These are phyloP conservation scores for Penicillium alfredii DNA, from an alignment of 495 filamentous ascomycete genomes.

Conservation along the genomic window DNA sequence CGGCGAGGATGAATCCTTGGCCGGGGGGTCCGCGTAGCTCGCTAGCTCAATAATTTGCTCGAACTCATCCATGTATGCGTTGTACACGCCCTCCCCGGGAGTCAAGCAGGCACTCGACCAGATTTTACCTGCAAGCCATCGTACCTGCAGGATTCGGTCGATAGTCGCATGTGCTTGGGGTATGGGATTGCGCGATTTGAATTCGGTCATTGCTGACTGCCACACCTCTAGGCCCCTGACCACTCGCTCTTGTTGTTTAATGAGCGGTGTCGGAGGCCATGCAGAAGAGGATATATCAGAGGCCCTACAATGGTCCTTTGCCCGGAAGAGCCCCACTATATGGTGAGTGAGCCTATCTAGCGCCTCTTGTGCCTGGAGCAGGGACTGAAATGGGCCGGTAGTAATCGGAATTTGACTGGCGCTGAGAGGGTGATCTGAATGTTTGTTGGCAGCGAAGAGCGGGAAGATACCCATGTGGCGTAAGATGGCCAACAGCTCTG, in stretches of 20 bases:
- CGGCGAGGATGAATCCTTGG: neutral
- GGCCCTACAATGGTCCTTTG: neutral
- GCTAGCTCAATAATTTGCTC: conserved; percentile 4
- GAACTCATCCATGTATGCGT: conserved; percentile 3
- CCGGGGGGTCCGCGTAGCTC: neutral
- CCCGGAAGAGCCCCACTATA: neutral
- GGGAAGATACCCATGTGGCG: conserved; percentile 3
- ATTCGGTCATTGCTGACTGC: no score
- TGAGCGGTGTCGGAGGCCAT: no score
- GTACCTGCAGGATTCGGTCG: conserved; percentile 1
- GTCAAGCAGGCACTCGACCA: conserved; percentile 1
- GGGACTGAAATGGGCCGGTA: neutral
- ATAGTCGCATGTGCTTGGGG: neutral
- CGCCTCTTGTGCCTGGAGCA: conserved; percentile 1
- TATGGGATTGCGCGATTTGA: no score
- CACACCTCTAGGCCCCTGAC: conserved; percentile 1
- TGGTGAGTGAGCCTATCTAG: conserved; percentile 2
- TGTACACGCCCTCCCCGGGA: neutral
- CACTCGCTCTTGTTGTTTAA: no score
- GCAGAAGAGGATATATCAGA: no score
- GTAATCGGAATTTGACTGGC: neutral
- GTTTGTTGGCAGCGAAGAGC: neutral
- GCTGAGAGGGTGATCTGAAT: neutral
- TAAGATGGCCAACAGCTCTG: conserved; percentile 2
- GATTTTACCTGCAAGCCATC: conserved; percentile 5